Base-by-base conservation (phyloP, 164 flowering plant species). In the Magnolia officinalis region DNA sequence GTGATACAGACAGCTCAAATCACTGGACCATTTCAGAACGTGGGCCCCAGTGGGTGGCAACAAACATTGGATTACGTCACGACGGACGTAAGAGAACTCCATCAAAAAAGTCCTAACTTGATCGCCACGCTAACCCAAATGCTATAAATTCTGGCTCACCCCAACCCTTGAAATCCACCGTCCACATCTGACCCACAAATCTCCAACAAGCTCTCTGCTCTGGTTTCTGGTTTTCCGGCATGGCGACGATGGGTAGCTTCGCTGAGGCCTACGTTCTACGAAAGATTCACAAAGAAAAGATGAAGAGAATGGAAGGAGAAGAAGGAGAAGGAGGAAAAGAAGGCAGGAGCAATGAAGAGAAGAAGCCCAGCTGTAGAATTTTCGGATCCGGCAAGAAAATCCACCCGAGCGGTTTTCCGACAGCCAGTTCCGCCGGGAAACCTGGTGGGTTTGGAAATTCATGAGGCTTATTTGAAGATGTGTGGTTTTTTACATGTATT, bases 201-300 rank as follows among this genome's bases (percentile, higher is more conserved):
- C 37, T 21, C 61, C 29, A 1, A 23, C 20, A 9, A 2, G 21
- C 31, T 69, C 37, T 37, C 20, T 8, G 37, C 50, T n/a, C 14
- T 10, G 18, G 37, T 6, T 0, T 72, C 61, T 18, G 23, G 13
- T n/a, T 50, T 66, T 64, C 65, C 65, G 24, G 11, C 37, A 79
- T 79, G 81, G 49, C 75, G 58, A 45, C 73, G 6, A 9, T 51
- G 8, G 77, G 77, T 26, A 64, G 51, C 72, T 74, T 77, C 10
- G 86, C 82, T 11, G 79, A 76, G 29, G 82, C 74, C 14, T 81
- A 83, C 51, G 63, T 78, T n/a, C 20, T 71, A 77, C 55, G 24
- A 45, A 79, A 75, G 76, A 73, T 74, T 4, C 68, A 77, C 52
- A 75, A 79, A 58, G 86, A 83, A 71, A 79, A 75, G 68, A 74